Evolutionary conservation across 352 stramenopile species (phyloP).

Genomic region (Phytophthora pseudosyringae): DNA sequence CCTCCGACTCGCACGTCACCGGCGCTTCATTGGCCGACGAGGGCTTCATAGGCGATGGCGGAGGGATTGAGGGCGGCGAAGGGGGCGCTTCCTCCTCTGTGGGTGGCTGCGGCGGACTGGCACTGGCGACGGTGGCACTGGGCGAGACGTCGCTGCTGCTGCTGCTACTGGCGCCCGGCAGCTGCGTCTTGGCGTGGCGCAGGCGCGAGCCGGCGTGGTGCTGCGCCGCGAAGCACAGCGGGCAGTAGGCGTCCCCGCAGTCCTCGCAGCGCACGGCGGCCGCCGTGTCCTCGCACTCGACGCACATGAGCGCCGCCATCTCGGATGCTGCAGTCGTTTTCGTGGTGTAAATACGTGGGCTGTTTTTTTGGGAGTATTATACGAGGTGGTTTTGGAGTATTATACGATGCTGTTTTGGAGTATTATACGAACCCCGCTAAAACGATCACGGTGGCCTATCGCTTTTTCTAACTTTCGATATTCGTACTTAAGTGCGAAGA

Average conservation of each 20-base stretch:
- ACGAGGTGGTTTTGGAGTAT: too few species aligned
- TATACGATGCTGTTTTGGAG: too few species aligned
- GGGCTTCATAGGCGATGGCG: constrained; percentile 15
- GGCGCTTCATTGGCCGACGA: constrained; percentile 13
- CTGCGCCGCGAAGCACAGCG: constrained; percentile 77
- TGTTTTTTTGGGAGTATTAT: too few species aligned
- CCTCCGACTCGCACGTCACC: constrained; percentile 41
- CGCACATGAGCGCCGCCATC: constrained; percentile 58
- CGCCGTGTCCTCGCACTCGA: constrained; percentile 87
- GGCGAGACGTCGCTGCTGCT: constrained; percentile 2
- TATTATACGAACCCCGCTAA: background rate
- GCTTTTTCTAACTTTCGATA: background rate
- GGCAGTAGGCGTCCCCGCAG: constrained; percentile 81
- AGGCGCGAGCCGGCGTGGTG: constrained; percentile 66
- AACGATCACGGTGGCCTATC: constrained; percentile 3
- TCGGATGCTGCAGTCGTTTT: background rate
- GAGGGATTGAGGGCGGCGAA: background rate
- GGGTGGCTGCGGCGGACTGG: background rate
- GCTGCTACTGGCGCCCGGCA: constrained; percentile 21
- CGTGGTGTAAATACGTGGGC: background rate
- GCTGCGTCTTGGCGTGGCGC: constrained; percentile 45
- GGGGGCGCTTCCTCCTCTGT: constrained; percentile 5
- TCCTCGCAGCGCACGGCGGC: constrained; percentile 68
- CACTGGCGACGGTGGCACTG: background rate
- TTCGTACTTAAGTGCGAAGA: constrained; percentile 21